These are phyloP conservation scores for Psidium guajava DNA, from an alignment of 345 rosid genomes.

Conservation along the genomic window DNA sequence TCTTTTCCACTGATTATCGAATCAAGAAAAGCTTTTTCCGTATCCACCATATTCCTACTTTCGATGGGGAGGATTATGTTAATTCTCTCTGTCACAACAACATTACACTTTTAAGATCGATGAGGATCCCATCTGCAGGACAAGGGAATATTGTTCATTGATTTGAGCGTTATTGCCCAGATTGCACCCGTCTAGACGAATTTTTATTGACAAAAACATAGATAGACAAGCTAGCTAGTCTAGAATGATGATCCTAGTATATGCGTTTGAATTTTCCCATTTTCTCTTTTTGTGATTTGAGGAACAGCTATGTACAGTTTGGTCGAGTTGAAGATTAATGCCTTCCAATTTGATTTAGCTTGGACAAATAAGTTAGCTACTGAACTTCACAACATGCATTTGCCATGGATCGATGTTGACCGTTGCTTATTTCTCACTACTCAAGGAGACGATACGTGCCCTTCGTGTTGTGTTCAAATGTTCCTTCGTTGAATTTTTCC, in stretches of 20 bases:
- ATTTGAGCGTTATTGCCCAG: not conserved
- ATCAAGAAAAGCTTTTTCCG: not conserved
- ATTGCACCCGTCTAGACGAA: not conserved
- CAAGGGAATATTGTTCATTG: not conserved
- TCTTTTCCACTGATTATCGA: not conserved
- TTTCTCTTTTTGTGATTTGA: not conserved
- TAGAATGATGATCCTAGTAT: not conserved
- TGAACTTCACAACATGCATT: not conserved
- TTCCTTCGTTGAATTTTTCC: not conserved
- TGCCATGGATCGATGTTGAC: not conserved
- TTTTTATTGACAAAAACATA: too few relatives aligned
- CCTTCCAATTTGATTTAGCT: not conserved
- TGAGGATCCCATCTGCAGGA: not conserved
- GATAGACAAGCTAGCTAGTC: not conserved
- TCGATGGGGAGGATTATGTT: not conserved
- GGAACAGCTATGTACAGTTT: not conserved
- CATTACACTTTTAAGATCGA: not conserved
- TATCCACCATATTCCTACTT: not conserved
- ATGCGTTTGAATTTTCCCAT: not conserved
- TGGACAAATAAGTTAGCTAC: not conserved
- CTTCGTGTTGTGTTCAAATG: not conserved
- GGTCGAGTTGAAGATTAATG: not conserved
- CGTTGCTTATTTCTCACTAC: not conserved
- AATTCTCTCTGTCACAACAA: not conserved
- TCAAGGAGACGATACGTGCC: not conserved